Percentiles rank a stretch among this genome's conserved stretches.
These are phyloP conservation scores for Myriosclerotinia scirpicola DNA, from an alignment of 2,329 filamentous ascomycete species.

Conservation along the genomic window DNA sequence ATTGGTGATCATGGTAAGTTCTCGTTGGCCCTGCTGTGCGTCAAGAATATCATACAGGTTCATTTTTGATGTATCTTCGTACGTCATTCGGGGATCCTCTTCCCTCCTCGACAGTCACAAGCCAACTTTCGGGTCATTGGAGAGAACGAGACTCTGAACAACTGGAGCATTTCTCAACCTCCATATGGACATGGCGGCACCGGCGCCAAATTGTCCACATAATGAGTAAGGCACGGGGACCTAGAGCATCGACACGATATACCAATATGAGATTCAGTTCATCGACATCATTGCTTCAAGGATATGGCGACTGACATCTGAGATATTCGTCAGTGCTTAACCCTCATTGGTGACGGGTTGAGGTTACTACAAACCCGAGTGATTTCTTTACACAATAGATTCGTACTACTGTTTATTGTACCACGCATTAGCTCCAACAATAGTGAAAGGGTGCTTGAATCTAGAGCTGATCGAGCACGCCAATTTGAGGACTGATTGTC, in stretches of 20 bases:
- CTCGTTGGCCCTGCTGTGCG: neutral
- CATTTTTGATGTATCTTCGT: neutral
- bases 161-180: neutral
- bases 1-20: neutral
- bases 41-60: neutral
- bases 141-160: neutral
- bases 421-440: neutral
- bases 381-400: neutral
- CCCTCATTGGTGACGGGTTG: neutral
- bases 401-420: no score
- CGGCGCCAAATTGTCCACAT: neutral
- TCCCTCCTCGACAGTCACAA: neutral
- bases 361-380: neutral
- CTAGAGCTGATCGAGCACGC: constrained; percentile 1
- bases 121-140: neutral
- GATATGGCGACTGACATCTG: neutral
- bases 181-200: neutral
- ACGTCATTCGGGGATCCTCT: neutral
- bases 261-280: neutral
- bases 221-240: neutral
- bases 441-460: no score
- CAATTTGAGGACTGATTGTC: constrained; percentile 12
- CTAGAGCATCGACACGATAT: neutral
- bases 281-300: neutral
- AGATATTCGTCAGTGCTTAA: neutral